These are phyloP conservation scores for Glonium stellatum DNA, from an alignment of 495 filamentous ascomycete genomes.

Conservation along the genomic window DNA sequence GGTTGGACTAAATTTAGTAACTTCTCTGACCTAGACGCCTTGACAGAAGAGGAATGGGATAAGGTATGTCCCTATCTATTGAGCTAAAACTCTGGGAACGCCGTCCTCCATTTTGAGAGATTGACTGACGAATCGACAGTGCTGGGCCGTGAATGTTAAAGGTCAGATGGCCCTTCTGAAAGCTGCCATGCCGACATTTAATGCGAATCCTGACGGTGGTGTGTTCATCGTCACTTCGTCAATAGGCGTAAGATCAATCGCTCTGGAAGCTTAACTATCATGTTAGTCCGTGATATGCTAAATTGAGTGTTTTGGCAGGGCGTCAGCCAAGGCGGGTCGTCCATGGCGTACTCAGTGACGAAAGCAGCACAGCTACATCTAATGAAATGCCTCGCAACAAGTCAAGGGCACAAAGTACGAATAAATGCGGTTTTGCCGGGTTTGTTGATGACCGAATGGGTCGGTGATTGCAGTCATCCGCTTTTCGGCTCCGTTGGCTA, in stretches of 20 bases:
- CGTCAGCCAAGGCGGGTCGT: constrained; percentile 45
- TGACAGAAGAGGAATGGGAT: constrained; percentile 64
- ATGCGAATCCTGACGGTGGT: constrained; percentile 62
- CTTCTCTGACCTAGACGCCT: constrained; percentile 57
- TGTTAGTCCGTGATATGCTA: no score
- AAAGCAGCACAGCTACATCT: constrained; percentile 65
- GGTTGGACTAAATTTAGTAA: constrained; percentile 60
- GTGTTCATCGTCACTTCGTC: constrained; percentile 62
- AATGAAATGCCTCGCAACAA: constrained; percentile 64
- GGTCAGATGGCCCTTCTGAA: constrained; percentile 56
- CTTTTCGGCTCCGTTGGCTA: neutral
- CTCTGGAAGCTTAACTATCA: neutral
- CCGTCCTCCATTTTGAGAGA: neutral
- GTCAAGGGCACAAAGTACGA: constrained; percentile 57
- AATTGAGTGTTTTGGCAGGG: constrained; percentile 34
- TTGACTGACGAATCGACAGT: constrained; percentile 34
- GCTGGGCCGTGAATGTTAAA: constrained; percentile 65
- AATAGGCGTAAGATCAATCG: constrained; percentile 43
- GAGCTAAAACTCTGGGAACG: neutral
- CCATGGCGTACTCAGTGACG: constrained; percentile 59
- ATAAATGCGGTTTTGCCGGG: constrained; percentile 64
- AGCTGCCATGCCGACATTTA: constrained; percentile 57
- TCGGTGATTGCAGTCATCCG: constrained; percentile 25
- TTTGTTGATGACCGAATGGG: constrained; percentile 68
- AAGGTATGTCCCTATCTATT: constrained; percentile 40